A percentile compares a stretch with the other conserved stretches of the same genome.
These are phyloP conservation scores for Eucalyptus sp. DNA, from an alignment of 345 rosid species.

Conservation along the genomic window DNA sequence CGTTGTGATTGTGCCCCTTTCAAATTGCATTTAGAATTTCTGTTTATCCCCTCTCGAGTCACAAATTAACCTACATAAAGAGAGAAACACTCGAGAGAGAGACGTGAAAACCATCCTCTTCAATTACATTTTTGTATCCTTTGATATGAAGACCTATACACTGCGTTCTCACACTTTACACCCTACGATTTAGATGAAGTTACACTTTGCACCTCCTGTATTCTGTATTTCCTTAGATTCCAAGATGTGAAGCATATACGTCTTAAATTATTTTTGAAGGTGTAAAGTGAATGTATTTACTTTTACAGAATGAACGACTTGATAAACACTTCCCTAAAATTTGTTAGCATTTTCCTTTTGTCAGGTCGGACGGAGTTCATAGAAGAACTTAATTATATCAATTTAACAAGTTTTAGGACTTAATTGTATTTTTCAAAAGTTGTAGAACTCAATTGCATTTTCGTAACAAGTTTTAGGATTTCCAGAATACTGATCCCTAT, in stretches of 20 bases:
- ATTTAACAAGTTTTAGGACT: too few relatives aligned
- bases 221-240: not conserved
- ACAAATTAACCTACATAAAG: too few relatives aligned
- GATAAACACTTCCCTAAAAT: too few relatives aligned
- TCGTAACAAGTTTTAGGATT: too few relatives aligned
- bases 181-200: not conserved
- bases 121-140: too few relatives aligned
- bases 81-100: too few relatives aligned
- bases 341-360: not conserved
- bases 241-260: not conserved
- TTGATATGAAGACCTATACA: too few relatives aligned
- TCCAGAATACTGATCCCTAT: not conserved
- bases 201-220: not conserved
- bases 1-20: not conserved
- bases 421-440: too few relatives aligned
- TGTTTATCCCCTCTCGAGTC: too few relatives aligned
- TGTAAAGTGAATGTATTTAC: not conserved
- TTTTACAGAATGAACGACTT: not conserved
- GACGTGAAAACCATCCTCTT: too few relatives aligned
- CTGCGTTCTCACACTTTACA: not conserved
- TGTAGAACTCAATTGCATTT: fast-evolving
- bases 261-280: not conserved
- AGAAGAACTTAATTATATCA: too few relatives aligned
- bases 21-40: not conserved
- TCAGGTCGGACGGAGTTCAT: not conserved